Base-by-base conservation (phyloP, 2,329 filamentous ascomycete genomes). In the Cercospora sesami region DNA sequence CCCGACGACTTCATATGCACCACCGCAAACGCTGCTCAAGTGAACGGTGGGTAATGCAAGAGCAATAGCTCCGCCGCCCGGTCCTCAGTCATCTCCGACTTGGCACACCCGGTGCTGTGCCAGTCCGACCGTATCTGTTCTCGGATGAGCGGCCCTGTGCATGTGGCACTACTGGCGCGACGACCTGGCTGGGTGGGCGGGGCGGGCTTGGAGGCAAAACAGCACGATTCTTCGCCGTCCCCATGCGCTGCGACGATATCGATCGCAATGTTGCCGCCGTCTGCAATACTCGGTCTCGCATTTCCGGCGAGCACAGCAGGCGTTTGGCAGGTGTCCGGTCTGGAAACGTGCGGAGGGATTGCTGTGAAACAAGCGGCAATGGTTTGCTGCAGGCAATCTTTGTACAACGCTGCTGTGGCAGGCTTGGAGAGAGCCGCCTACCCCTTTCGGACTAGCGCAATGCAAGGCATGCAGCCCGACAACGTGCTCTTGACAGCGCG, bases 1-100 rank as follows among this genome's bases (percentile, higher is more conserved):
- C 42, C 42, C 39, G 39, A 18, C n/a, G n/a, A 51, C 33, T 62
- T 62, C 60, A 62, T 42, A 48, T 48, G 39, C 60, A 18, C 26
- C 39, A 42, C 23, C 16, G 12, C 23, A 21, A 33, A 18, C 42
- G 8, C 42, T 48, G 18, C 8, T n/a, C 42, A 48, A 48, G 39
- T 45, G 39, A 45, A 45, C 10, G 39, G n/a, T 45, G 39, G 2
- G 33, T 9, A 3, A n/a, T 18, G 39, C 39, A 18, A 4, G n/a
- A 21, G 5, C 39, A 18, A 18, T 45, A 18, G 39, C 39, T n/a
- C 39, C 39, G 39, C 39, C 16, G 39, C 39, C 4, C 18, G n/a
- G 7, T 21, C 39, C 39, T 45, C 39, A 18, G 39, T 45, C 39
- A 45, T 45, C n/a, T 45, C 39, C 39, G 39, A n/a, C 39, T 18